Evolutionary conservation across 805 yeast species (phyloP).

Genomic region (Nakazawaea peltata): DNA sequence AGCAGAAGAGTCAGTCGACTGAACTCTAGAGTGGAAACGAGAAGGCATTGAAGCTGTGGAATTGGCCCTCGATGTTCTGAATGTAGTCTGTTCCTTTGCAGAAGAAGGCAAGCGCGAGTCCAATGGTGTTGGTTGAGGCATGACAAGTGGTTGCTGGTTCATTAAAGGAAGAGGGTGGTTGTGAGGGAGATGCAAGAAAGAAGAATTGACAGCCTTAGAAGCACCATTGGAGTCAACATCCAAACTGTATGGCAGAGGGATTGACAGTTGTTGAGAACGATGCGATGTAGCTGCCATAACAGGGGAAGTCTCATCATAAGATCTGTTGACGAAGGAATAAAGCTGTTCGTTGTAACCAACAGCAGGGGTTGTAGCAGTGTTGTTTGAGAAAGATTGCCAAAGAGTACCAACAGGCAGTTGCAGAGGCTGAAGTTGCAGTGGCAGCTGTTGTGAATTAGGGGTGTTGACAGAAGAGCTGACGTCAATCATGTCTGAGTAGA

Average conservation of each 20-base stretch:
- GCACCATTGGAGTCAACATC: too few relatives aligned
- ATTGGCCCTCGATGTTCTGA: slow-evolving; percentile 3
- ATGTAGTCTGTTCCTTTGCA: background rate
- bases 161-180: too few relatives aligned
- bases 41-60: slow-evolving; percentile 2
- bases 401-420: too few relatives aligned
- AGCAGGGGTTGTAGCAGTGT: background rate
- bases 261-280: background rate
- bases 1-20: background rate
- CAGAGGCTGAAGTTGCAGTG: too few relatives aligned
- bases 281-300: too few relatives aligned
- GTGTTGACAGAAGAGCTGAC: background rate
- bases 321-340: background rate
- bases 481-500: slow-evolving; percentile 3
- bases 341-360: slow-evolving; percentile 1
- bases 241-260: too few relatives aligned
- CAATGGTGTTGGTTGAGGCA: background rate
- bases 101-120: background rate
- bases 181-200: too few relatives aligned
- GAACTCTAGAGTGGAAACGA: background rate
- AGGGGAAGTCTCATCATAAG: background rate
- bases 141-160: background rate
- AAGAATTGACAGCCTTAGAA: too few relatives aligned
- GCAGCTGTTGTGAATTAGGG: background rate
- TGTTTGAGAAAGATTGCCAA: too few relatives aligned